Evolutionary conservation across 768 basidiomycete genomes (phyloP).

Genomic region (Chiua virens): DNA sequence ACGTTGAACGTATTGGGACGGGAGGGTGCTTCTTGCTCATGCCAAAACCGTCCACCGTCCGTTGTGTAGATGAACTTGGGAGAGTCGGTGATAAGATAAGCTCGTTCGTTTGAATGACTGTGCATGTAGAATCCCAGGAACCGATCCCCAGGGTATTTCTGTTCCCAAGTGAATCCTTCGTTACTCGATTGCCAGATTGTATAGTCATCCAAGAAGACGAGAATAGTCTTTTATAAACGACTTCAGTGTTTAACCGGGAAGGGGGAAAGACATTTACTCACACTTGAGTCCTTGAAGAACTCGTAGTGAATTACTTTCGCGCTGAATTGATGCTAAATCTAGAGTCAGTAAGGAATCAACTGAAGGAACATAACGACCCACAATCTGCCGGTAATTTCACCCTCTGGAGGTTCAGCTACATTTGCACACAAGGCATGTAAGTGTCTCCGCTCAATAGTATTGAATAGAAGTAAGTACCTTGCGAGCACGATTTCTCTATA

Average conservation of each 20-base stretch:
- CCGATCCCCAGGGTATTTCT: slow-evolving; percentile 54
- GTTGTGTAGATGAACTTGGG: slow-evolving; percentile 76
- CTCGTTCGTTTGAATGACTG: slow-evolving; percentile 72
- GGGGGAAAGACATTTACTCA: slow-evolving; percentile 28
- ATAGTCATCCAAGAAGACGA: slow-evolving; percentile 75
- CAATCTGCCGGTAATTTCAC: slow-evolving; percentile 75
- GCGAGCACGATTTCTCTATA: slow-evolving; percentile 72
- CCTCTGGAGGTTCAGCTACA: slow-evolving; percentile 77
- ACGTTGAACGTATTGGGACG: slow-evolving; percentile 79
- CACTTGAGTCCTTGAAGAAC: slow-evolving; percentile 83
- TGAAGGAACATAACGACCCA: slow-evolving; percentile 34
- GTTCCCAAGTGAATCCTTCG: slow-evolving; percentile 91
- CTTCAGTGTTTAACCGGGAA: not conserved
- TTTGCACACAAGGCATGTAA: not conserved
- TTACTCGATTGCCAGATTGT: slow-evolving; percentile 93
- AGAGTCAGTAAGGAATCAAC: slow-evolving; percentile 5
- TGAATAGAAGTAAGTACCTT: slow-evolving; percentile 45
- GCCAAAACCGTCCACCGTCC: slow-evolving; percentile 77
- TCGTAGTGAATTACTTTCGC: slow-evolving; percentile 67
- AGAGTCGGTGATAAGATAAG: slow-evolving; percentile 81
- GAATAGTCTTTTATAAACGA: slow-evolving; percentile 57
- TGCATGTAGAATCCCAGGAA: slow-evolving; percentile 91
- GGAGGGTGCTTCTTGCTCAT: slow-evolving; percentile 52
- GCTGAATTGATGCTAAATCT: slow-evolving; percentile 63
- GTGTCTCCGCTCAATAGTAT: not conserved